Evolutionary conservation across 164 flowering plant genomes (phyloP).

Genomic region (Aristolochia contorta): DNA sequence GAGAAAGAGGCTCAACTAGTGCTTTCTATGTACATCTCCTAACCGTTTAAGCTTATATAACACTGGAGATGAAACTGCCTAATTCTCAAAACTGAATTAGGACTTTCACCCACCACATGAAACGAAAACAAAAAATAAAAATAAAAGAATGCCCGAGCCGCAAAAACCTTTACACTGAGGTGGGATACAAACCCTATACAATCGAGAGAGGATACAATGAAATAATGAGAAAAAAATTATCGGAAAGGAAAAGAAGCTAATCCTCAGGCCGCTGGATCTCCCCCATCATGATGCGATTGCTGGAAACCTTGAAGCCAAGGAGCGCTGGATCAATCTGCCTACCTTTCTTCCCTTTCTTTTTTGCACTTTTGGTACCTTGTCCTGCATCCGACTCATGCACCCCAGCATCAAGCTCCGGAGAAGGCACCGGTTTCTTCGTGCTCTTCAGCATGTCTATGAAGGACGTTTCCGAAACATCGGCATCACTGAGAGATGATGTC

Average conservation of each 20-base stretch:
- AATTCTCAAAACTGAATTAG: slow-evolving; percentile 1
- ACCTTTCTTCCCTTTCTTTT: slow-evolving; percentile 83
- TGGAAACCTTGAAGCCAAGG: slow-evolving; percentile 75
- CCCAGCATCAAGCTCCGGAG: slow-evolving; percentile 18
- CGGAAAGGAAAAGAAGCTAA: slow-evolving; percentile 6
- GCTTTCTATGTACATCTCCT: no score
- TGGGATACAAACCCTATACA: slow-evolving; percentile 2
- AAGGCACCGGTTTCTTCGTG: slow-evolving; percentile 30
- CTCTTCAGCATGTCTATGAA: slow-evolving; percentile 77
- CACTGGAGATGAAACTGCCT: no score
- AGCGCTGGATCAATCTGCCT: slow-evolving; percentile 75
- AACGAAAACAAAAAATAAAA: slow-evolving; percentile 1
- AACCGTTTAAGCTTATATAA: no score
- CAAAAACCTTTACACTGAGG: slow-evolving; percentile 5
- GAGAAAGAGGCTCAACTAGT: no score
- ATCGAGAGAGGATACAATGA: background rate
- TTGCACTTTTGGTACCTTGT: slow-evolving; percentile 36
- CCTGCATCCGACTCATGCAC: slow-evolving; percentile 30
- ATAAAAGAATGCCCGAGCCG: background rate
- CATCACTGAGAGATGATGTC: slow-evolving; percentile 39
- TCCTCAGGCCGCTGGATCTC: slow-evolving; percentile 69
- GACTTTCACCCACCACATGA: background rate
- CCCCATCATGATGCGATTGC: slow-evolving; percentile 80
- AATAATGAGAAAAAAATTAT: background rate
- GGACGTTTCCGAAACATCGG: slow-evolving; percentile 54